These are phyloP conservation scores for Venustampulla echinocandica DNA, from an alignment of 495 filamentous ascomycete genomes.

Conservation along the genomic window DNA sequence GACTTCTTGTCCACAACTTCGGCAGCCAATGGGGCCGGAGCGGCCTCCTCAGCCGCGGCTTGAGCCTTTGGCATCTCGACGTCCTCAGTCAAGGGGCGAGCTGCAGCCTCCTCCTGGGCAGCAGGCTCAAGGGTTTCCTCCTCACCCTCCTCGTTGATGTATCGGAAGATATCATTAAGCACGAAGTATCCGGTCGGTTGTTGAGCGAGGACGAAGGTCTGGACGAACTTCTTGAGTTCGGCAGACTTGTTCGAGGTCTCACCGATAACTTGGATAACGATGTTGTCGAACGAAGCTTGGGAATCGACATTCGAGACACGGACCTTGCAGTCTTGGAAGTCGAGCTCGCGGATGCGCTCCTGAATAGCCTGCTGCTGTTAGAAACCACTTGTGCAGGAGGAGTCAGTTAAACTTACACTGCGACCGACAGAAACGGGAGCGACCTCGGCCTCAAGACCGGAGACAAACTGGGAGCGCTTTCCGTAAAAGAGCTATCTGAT, in stretches of 20 bases:
- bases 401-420: constrained; percentile 51
- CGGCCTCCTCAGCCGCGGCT: constrained; percentile 29
- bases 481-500: constrained; percentile 63
- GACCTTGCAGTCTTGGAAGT: constrained; percentile 97
- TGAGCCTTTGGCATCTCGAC: constrained; percentile 35
- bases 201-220: constrained; percentile 96
- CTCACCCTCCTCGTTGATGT: constrained; percentile 72
- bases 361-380: constrained; percentile 62
- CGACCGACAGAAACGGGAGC: constrained; percentile 75
- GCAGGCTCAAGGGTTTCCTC: constrained; percentile 40
- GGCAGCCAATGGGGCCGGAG: constrained; percentile 32
- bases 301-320: constrained; percentile 96
- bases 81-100: constrained; percentile 36
- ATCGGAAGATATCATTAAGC: constrained; percentile 94
- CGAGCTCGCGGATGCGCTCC: constrained; percentile 82
- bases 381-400: constrained; percentile 9
- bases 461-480: constrained; percentile 74
- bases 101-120: constrained; percentile 35
- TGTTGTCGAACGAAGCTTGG: constrained; percentile 83
- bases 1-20: constrained; percentile 40
- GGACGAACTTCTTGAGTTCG: constrained; percentile 87
- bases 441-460: constrained; percentile 78
- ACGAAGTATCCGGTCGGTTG: constrained; percentile 98
- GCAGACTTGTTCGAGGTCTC: constrained; percentile 90
- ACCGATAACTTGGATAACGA: constrained; percentile 94